Base-by-base conservation (phyloP, 1,284 basidiomycete species). In the Macrocystidia cucumis region DNA sequence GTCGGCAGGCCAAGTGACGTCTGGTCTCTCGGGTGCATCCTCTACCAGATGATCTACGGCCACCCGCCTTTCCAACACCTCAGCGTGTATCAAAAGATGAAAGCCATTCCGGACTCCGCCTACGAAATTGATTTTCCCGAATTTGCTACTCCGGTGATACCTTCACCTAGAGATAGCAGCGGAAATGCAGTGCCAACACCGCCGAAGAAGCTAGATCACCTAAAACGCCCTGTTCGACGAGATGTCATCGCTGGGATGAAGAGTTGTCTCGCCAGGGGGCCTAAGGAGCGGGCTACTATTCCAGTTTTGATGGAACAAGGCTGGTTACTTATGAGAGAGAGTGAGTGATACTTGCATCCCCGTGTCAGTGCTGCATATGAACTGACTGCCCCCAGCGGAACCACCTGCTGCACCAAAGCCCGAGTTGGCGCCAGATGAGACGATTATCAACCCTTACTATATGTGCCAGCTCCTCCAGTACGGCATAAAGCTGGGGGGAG, bases 41-140 rank as follows among this genome's bases (percentile, higher is more conserved):
- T 98, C 17, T 98, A 98, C 62, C 95, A 85, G 57, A 98, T 98
- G 92, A 77, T 98, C 9, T 98, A 97, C 54, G 91, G 92, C 7
- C 76, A 78, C 13, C 87, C 92, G 0, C 95, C 96, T 1, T 98
- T 98, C 66, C 82, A 91, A 27, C 78, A 85, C 44, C 72, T 95
- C 14, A 72, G 75, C 0, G 74, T 91, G 23, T 81, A 82, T 38
- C 84, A 87, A 47, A 93, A 92, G 63, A 84, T 93, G 76, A 82
- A 82, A 45, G 83, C 82, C 5, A 95, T 95, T 43, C 84, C 88
- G 3, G 84, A 91, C 56, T 62, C 68, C 5, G 60, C 64, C 3
- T 69, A 89, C 47, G 57, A 65, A 19, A 92, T 95, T 44, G 74
- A 82, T 7, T 95, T 80, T 52, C 83, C 86, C 0, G 73, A 78